Evolutionary conservation across 2,329 filamentous ascomycete genomes (phyloP), one percentile per base, ranked within the genome.

Genomic region (Pseudocercospora crystallina): DNA sequence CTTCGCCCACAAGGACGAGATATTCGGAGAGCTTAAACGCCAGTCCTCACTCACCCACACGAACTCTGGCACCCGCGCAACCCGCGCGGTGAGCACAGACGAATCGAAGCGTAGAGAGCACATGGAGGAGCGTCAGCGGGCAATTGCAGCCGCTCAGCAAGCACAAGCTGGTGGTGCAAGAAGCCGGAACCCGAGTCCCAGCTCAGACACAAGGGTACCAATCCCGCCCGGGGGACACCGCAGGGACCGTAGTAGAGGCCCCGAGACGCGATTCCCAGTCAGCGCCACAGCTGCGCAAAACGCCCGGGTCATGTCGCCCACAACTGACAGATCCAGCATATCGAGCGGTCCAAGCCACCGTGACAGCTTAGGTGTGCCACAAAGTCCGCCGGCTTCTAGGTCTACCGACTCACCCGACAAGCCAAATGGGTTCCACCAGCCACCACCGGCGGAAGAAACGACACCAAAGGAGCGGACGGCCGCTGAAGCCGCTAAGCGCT

Each of bases 1-100:
- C 10, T 94, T 99, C 65, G 81, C 87, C 7, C 87, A 97, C 76
- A 99, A 99, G 72, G 89, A 96, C 55, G 82, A 88, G 54, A 96
- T 99, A 66, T 99, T 99, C 71, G 89, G 86, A 58, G 94, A 96
- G 69, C 80, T 99, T 57, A 99, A 99, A 78, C 90, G 94, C 61
- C 87, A 90, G 68, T 89, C 86, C 72, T 87, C 57, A 74, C 77
- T 88, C 13, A 83, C 79, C 10, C 83, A 87, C 62, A 80, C 81
- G n/a, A 76, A 79, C 37, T 85, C 85, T 1, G 73, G 75, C 35
- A 75, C 76, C 42, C 57, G 80, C 77, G 87, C 89, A 17, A 57
- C 58, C 15, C 86, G 94, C 41, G 91, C 91, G 29, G 89, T 96
- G 65, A 95, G 89, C 69, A 95, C 90, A 0, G 90, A 99, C 67